Conservation (phyloP, 345 rosid genomes). For the Sapria himalayana region DNA sequence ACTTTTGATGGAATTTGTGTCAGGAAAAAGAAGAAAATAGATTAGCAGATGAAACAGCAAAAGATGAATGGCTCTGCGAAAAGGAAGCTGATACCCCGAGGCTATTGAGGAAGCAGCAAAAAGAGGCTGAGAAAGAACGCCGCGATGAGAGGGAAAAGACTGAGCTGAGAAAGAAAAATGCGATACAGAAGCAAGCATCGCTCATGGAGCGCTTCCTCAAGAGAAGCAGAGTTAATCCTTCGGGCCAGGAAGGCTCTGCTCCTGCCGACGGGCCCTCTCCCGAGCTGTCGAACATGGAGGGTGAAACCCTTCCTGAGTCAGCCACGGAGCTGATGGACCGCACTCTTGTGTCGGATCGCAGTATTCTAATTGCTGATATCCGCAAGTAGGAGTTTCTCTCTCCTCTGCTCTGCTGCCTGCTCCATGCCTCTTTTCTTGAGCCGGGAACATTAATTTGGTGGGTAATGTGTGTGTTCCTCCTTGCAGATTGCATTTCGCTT, state of each 20-base stretch:
- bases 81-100: slow-evolving; percentile 51
- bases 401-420: not conserved
- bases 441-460: not conserved
- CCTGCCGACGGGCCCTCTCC: slow-evolving; percentile 11
- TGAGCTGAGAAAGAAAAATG: slow-evolving; percentile 34
- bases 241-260: slow-evolving; percentile 14
- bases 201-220: slow-evolving; percentile 76
- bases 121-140: slow-evolving; percentile 52
- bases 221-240: slow-evolving; percentile 24
- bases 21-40: slow-evolving; percentile 63
- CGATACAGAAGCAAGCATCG: slow-evolving; percentile 69
- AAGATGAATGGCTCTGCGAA: slow-evolving; percentile 32
- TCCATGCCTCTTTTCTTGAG: not conserved
- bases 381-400: slow-evolving; percentile 26
- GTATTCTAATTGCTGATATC: slow-evolving; percentile 22
- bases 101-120: slow-evolving; percentile 49
- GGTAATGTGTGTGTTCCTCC: slow-evolving; percentile 6
- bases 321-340: slow-evolving; percentile 33
- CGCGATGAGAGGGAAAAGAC: slow-evolving; percentile 60
- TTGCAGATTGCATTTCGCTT: slow-evolving; percentile 46
- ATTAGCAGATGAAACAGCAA: slow-evolving; percentile 34
- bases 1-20: not conserved
- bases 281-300: slow-evolving; percentile 8
- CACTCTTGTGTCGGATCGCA: slow-evolving; percentile 30
- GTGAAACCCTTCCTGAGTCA: slow-evolving; percentile 18